Evolutionary conservation across 2,329 filamentous ascomycete genomes (phyloP), one percentile per base, ranked within the genome.

Genomic region (Cercospora canescens): DNA sequence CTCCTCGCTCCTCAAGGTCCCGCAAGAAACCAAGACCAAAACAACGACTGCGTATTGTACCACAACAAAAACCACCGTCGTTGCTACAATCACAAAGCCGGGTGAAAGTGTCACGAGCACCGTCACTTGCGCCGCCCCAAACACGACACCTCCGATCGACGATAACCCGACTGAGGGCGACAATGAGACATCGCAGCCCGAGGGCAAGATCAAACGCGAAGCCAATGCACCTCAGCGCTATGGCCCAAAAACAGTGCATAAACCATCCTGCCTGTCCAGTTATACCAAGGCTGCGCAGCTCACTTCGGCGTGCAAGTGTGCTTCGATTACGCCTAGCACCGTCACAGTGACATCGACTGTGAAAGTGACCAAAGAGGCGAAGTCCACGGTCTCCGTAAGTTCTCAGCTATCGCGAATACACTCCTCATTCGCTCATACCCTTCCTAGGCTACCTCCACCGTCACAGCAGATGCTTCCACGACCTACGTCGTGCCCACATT

Each of bases 261-360:
- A 60, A 32, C 62, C 62, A 16, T 50, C 37, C 8, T 64, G 62
- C 26, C 24, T 60, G 2, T 28, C 39, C 9, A 34, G 41, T 30
- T 64, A 60, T 28, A 64, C 24, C 14, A 64, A 60, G 7, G 28
- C 39, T 21, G 32, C 54, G 14, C 35, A 64, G 8, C 26, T 60
- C 16, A 52, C 62, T 4, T 64, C 62, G 9, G 62, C 55, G 32
- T 64, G 62, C 55, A 58, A 64, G 32, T 64, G 62, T 41, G 30
- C 48, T 37, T 54, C 45, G 8, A 12, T 64, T 9, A 50, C 18
- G 24, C 62, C 62, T 9, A 9, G 16, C n/a, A 64, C 62, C 16
- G 39, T 45, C 41, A 64, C 62, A 9, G 28, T 48, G 8, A 64
- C 55, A 24, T 48, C 55, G 54, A 64, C 55, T 4, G 39, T 35